Conservation (phyloP, 306 rosid genomes). For the Cercis canadensis region DNA sequence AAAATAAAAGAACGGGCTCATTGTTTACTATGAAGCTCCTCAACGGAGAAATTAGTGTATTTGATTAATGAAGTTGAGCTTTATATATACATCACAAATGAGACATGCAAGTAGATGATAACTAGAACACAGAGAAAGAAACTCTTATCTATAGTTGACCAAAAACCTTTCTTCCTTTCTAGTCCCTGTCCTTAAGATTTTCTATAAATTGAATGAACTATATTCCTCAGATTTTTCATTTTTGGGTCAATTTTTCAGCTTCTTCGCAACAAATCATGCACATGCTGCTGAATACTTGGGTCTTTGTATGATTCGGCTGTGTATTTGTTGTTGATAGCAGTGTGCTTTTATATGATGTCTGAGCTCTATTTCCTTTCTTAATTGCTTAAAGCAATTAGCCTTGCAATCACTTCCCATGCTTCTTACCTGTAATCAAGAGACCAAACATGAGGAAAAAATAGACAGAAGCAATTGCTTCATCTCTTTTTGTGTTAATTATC, state of each 20-base stretch:
- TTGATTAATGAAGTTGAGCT: constrained; percentile 4
- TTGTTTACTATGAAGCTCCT: constrained; percentile 12
- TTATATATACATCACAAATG: constrained; percentile 40
- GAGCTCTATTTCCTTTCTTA: too few species aligned
- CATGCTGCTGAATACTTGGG: too few species aligned
- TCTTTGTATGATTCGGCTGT: too few species aligned
- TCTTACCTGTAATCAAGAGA: constrained; percentile 73
- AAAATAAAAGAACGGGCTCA: not conserved
- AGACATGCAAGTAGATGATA: constrained; percentile 14
- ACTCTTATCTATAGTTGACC: constrained; percentile 33
- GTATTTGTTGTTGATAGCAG: too few species aligned
- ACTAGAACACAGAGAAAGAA: constrained; percentile 25
- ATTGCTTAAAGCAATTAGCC: too few species aligned
- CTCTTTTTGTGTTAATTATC: constrained; percentile 30
- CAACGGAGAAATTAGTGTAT: constrained; percentile 14
- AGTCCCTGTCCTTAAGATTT: constrained; percentile 21
- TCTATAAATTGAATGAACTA: too few species aligned
- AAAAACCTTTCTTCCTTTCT: constrained; percentile 31
- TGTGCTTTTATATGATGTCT: too few species aligned
- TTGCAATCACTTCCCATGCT: constrained; percentile 49
- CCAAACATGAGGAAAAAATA: too few species aligned
- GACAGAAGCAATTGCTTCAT: constrained; percentile 7
- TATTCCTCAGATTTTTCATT: too few species aligned
- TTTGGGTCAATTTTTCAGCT: too few species aligned
- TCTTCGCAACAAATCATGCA: too few species aligned